These are phyloP conservation scores for Fusarium concolor DNA, from an alignment of 2,329 filamentous ascomycete species.

Conservation along the genomic window DNA sequence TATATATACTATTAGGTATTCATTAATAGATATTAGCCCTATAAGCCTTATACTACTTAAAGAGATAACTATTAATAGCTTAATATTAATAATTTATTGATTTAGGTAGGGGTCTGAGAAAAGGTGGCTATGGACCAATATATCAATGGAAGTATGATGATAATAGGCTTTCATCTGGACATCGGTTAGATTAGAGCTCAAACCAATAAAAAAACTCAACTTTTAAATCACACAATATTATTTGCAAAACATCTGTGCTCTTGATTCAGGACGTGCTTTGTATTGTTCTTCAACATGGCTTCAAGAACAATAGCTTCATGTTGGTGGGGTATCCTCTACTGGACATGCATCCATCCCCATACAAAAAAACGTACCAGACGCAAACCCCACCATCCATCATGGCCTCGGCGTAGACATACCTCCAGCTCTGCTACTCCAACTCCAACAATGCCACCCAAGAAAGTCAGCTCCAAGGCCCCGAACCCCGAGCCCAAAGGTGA, in stretches of 20 bases:
- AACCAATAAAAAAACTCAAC: slow-evolving; percentile 2
- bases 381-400: slow-evolving; percentile 46
- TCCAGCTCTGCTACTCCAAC: slow-evolving; percentile 33
- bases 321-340: slow-evolving; percentile 43
- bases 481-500: slow-evolving; percentile 39
- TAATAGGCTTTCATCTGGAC: neutral
- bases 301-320: slow-evolving; percentile 40
- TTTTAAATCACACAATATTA: slow-evolving; percentile 1
- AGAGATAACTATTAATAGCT: neutral
- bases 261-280: neutral
- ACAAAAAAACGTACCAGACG: slow-evolving; percentile 38
- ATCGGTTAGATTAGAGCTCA: neutral
- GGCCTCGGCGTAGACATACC: slow-evolving; percentile 15
- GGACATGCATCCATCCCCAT: slow-evolving; percentile 24
- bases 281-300: slow-evolving; percentile 33
- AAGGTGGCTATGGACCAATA: too few relatives aligned
- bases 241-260: slow-evolving; percentile 13
- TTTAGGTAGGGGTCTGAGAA: too few relatives aligned
- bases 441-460: slow-evolving; percentile 54
- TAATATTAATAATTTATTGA: too few relatives aligned
- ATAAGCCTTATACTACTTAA: too few relatives aligned
- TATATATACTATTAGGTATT: too few relatives aligned
- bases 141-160: slow-evolving; percentile 4
- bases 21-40: too few relatives aligned
- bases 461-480: slow-evolving; percentile 51